phyloP scores from a whole-genome alignment of 75 land plant genomes.

The Azolla pinnata region DNA sequence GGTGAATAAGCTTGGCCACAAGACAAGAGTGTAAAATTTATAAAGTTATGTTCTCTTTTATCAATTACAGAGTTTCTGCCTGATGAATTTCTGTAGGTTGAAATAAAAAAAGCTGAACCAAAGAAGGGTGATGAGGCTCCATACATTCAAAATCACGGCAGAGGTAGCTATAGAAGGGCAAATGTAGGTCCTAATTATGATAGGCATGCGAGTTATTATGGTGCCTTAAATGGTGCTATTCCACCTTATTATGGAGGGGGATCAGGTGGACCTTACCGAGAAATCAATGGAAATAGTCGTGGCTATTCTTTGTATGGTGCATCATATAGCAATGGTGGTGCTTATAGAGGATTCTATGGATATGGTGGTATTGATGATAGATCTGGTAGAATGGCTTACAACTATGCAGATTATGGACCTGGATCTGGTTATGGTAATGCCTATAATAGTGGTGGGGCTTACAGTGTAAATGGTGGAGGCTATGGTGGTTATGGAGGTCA shows the following conservation, averaged over 20 bases:
- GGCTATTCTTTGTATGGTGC: constrained; percentile 10
- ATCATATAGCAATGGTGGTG: background rate
- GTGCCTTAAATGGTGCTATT: constrained; percentile 4
- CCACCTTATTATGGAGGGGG: constrained; percentile 13
- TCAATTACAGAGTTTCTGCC: background rate
- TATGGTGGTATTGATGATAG: constrained; percentile 13
- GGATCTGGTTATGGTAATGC: constrained; percentile 19
- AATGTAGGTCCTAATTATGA: constrained; percentile 17
- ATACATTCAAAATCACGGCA: constrained; percentile 10
- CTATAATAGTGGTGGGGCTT: constrained; percentile 26
- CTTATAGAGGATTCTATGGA: constrained; percentile 11
- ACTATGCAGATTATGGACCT: constrained; percentile 9
- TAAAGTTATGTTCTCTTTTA: background rate
- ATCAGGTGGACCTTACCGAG: no score
- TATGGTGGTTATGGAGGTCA: constrained; percentile 18
- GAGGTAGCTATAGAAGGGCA: constrained; percentile 21
- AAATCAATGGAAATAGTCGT: no score
- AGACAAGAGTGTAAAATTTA: constrained; percentile 1
- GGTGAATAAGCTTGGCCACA: constrained; percentile 28
- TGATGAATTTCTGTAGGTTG: constrained; percentile 41
- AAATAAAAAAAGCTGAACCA: constrained; percentile 77
- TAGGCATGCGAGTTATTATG: constrained; percentile 25
- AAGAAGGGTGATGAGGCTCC: constrained; percentile 43
- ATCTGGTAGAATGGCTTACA: constrained; percentile 1
- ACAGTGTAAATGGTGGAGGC: constrained; percentile 9